phyloP scores from a whole-genome alignment of 306 rosid species.

The Glycine soja region DNA sequence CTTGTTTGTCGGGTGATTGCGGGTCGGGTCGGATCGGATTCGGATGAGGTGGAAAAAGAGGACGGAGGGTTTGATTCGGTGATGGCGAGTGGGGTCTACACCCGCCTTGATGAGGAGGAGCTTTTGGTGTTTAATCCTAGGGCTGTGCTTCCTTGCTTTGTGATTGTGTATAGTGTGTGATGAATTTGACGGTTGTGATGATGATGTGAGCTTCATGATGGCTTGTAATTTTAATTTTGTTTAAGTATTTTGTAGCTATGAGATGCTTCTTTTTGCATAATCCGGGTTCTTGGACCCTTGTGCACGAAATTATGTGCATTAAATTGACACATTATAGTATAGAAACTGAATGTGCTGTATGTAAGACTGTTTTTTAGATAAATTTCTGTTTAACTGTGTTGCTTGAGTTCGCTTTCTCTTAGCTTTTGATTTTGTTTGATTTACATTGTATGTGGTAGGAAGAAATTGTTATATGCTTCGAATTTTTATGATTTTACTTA shows the following conservation, averaged over 20 bases:
- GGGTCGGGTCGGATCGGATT: conserved; percentile 81
- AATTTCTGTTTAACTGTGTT: background rate
- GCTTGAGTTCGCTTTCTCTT: conserved; percentile 1
- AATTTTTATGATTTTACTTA: too few relatives aligned
- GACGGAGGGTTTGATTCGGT: conserved; percentile 82
- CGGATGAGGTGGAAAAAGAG: conserved; percentile 66
- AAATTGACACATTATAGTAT: conserved; percentile 38
- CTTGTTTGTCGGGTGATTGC: conserved; percentile 88
- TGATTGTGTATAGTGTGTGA: conserved; percentile 78
- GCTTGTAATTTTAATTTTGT: conserved; percentile 44
- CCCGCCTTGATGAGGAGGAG: conserved; percentile 84
- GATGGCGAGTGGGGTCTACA: conserved; percentile 67
- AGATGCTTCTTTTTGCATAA: conserved; percentile 19
- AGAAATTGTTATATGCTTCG: too few relatives aligned
- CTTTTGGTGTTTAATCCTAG: conserved; percentile 86
- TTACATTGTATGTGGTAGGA: background rate
- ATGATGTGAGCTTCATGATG: conserved; percentile 23
- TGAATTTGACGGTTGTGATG: background rate
- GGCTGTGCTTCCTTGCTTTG: conserved; percentile 99
- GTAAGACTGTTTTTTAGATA: background rate
- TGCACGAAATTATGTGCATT: conserved; percentile 36
- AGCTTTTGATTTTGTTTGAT: background rate
- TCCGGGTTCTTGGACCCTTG: conserved; percentile 14
- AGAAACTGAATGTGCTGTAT: conserved; percentile 19
- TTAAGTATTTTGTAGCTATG: conserved; percentile 46